Base-by-base conservation (phyloP, 768 basidiomycete species). In the Epithele typhae region DNA sequence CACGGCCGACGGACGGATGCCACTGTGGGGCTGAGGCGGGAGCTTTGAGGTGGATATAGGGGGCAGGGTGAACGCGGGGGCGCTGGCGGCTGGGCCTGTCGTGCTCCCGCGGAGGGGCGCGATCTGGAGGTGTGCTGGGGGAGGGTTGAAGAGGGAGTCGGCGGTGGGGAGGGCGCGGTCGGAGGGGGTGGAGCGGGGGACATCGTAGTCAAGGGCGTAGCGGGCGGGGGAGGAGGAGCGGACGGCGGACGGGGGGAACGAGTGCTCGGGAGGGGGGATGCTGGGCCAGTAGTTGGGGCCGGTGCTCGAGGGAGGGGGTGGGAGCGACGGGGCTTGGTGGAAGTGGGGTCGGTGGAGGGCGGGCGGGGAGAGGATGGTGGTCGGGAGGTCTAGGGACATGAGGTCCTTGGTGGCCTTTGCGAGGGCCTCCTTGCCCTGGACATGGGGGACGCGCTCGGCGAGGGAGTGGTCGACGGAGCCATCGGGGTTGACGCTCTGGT, bases 351-450 rank as follows among this genome's bases (percentile, higher is more conserved):
- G 45, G 50, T 44, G 44, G n/a, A 49, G 43, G 14, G 55, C 37
- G 45, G 45, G 14, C 35, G 44, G 4, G 46, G 39, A 30, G 21
- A 49, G n/a, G 2, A 60, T 55, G 18, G 60, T 51, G 22, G 57
- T 56, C 17, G 55, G 59, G 56, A 55, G 36, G 60, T 62, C 84
- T 22, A 89, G 71, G 4, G 84, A 72, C 81, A 92, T 88, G 36
- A 92, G 77, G 63, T 90, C 86, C 64, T 86, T 88, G 0, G 88
- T 91, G 0, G 87, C 87, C 65, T 84, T 85, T 43, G 83, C 68
- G 44, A 92, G 74, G 2, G 81, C 81, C 44, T 85, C 81, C 47
- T 71, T 79, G 49, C 78, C 79, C 46, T 68, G 77, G 43, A 74
- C 64, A 10, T 75, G 74, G 27, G 74, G 69, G 55, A 77, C 65